phyloP scores from a whole-genome alignment of 768 basidiomycete species.

The Rhizopogon salebrosus region DNA sequence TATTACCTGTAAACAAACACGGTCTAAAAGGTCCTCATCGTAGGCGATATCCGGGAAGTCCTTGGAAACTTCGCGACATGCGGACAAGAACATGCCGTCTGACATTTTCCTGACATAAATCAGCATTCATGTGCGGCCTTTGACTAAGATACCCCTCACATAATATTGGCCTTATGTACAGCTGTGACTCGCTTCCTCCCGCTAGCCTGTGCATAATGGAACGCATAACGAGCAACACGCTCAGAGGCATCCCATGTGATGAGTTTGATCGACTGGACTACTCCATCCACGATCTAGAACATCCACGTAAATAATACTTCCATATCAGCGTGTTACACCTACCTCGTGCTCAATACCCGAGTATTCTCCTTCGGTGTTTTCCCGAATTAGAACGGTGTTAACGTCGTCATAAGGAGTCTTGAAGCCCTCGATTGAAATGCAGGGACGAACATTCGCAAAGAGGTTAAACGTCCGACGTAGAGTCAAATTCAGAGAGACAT shows the following conservation, averaged over 20 bases:
- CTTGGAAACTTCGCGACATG: slow-evolving; percentile 93
- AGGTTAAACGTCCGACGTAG: slow-evolving; percentile 96
- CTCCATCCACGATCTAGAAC: slow-evolving; percentile 86
- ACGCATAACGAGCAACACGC: slow-evolving; percentile 97
- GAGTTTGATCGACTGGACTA: slow-evolving; percentile 98
- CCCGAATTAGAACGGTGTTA: slow-evolving; percentile 95
- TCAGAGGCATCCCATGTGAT: slow-evolving; percentile 99
- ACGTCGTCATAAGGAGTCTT: slow-evolving; percentile 99
- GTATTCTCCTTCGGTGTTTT: slow-evolving; percentile 99
- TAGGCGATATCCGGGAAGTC: slow-evolving; percentile 92
- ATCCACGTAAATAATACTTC: slow-evolving; percentile 9
- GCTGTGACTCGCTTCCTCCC: slow-evolving; percentile 93
- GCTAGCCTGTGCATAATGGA: slow-evolving; percentile 90
- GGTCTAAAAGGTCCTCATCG: slow-evolving; percentile 95
- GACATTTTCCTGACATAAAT: slow-evolving; percentile 87
- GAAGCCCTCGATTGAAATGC: slow-evolving; percentile 91
- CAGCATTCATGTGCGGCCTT: slow-evolving; percentile 7
- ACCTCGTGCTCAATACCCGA: slow-evolving; percentile 99
- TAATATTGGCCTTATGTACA: slow-evolving; percentile 99
- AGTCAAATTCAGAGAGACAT: slow-evolving; percentile 96
- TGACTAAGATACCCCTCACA: slow-evolving; percentile 47
- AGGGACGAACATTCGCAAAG: slow-evolving; percentile 98
- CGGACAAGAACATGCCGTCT: slow-evolving; percentile 98
- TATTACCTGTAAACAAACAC: slow-evolving; percentile 85
- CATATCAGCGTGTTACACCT: slow-evolving; percentile 9